phyloP scores from a whole-genome alignment of 306 rosid genomes.

The Inga oerstediana region DNA sequence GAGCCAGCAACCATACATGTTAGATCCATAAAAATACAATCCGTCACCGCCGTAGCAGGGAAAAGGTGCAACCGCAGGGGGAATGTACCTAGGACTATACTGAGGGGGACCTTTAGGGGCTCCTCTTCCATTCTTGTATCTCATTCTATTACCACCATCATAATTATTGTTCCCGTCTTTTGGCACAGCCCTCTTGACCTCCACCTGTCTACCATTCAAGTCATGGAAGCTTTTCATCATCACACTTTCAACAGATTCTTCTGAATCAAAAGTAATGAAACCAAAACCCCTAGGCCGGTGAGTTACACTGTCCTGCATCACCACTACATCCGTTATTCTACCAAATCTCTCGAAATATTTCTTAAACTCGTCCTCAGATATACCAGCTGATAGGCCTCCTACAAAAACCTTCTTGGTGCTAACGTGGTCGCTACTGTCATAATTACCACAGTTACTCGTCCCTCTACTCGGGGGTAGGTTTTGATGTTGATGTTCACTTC shows the following conservation, averaged over 20 bases:
- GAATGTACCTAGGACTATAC: slow-evolving; percentile 34
- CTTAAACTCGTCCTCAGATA: slow-evolving; percentile 69
- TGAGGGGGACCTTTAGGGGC: slow-evolving; percentile 36
- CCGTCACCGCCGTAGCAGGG: slow-evolving; percentile 47
- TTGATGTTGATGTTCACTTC: slow-evolving; percentile 55
- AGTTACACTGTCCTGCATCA: slow-evolving; percentile 78
- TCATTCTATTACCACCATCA: slow-evolving; percentile 42
- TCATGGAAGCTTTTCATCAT: slow-evolving; percentile 66
- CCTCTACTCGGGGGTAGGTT: slow-evolving; percentile 49
- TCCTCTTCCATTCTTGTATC: slow-evolving; percentile 48
- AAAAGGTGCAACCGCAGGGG: slow-evolving; percentile 42
- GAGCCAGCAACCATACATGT: slow-evolving; percentile 55
- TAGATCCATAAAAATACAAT: slow-evolving; percentile 43
- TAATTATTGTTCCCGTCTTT: slow-evolving; percentile 50
- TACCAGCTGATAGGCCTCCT: slow-evolving; percentile 72
- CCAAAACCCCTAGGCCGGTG: slow-evolving; percentile 89
- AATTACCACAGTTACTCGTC: slow-evolving; percentile 38
- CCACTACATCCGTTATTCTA: slow-evolving; percentile 74
- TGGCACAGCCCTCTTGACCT: slow-evolving; percentile 92
- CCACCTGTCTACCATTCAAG: slow-evolving; percentile 74
- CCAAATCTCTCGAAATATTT: slow-evolving; percentile 78
- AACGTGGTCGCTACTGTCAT: slow-evolving; percentile 43
- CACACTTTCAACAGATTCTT: slow-evolving; percentile 69
- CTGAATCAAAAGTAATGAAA: slow-evolving; percentile 74
- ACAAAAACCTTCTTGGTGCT: slow-evolving; percentile 82